Evolutionary conservation across 192 early-diverging fungal genomes (phyloP).

Genomic region (Mortierella antarctica): DNA sequence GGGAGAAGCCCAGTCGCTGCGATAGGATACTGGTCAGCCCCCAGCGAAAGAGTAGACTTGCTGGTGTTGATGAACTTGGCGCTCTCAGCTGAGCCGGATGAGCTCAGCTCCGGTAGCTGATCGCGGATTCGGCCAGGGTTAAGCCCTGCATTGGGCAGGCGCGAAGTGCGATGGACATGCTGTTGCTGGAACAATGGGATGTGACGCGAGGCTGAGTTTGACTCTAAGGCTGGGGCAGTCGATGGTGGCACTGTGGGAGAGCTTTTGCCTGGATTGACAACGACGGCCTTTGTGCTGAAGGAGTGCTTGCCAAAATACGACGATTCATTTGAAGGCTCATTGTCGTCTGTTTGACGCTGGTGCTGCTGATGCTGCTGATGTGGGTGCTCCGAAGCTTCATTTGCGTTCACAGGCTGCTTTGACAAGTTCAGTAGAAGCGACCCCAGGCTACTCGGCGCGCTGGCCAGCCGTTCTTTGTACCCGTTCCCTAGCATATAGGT

Average conservation of each 20-base stretch:
- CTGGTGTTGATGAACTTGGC: neutral
- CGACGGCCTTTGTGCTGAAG: constrained; percentile 1
- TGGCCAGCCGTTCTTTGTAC: constrained; percentile 45
- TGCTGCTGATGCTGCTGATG: constrained; percentile 2
- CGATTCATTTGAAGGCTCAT: constrained; percentile 12
- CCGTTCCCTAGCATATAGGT: constrained; percentile 46
- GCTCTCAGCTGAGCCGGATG: neutral
- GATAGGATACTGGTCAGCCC: neutral
- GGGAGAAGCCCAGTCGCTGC: too few relatives aligned
- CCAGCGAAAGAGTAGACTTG: neutral
- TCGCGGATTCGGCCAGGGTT: constrained; percentile 15
- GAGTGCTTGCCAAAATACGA: constrained; percentile 16
- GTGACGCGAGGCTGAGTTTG: constrained; percentile 38
- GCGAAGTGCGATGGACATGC: constrained; percentile 12
- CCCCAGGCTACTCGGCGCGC: constrained; percentile 31
- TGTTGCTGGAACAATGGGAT: constrained; percentile 1
- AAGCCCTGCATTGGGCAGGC: constrained; percentile 19
- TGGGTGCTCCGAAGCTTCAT: neutral
- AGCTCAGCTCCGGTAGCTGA: constrained; percentile 22
- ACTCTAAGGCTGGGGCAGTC: constrained; percentile 27
- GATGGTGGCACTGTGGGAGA: constrained; percentile 7
- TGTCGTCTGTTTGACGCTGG: constrained; percentile 3
- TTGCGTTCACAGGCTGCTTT: constrained; percentile 15
- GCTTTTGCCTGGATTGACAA: neutral
- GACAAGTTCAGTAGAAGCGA: constrained; percentile 31